Evolutionary conservation across 2,329 filamentous ascomycete species (phyloP).

Genomic region (Elsinoe perseae): DNA sequence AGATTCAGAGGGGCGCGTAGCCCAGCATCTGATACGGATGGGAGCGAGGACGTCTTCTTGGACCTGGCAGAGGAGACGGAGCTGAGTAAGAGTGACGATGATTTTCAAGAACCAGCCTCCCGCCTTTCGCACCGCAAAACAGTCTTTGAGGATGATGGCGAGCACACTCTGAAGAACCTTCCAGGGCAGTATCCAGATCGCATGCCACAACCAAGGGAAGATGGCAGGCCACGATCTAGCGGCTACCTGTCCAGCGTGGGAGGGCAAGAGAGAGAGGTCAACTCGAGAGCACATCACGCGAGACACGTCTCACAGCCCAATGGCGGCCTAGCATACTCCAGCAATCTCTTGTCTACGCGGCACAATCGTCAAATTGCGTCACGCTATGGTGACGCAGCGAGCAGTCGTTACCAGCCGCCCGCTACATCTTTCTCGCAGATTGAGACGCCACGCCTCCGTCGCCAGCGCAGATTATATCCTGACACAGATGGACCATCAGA

Average conservation of each 20-base stretch:
- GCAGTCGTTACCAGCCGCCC: not conserved
- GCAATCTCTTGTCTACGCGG: not conserved
- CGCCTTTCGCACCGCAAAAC: not conserved
- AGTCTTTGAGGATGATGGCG: not conserved
- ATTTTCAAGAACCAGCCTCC: constrained; percentile 7
- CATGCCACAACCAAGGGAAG: not conserved
- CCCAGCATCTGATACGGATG: constrained; percentile 9
- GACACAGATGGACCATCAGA: constrained; percentile 10
- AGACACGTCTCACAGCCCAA: constrained; percentile 13
- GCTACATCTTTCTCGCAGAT: not conserved
- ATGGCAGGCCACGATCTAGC: constrained; percentile 8
- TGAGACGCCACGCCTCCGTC: constrained; percentile 9
- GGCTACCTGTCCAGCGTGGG: not conserved
- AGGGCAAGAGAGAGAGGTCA: not conserved
- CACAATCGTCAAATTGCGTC: not conserved
- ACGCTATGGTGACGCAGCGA: not conserved
- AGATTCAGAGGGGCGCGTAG: not conserved
- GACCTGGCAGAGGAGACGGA: constrained; percentile 9
- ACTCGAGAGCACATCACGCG: not conserved
- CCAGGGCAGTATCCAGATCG: constrained; percentile 13
- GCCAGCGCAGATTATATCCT: constrained; percentile 1
- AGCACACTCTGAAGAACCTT: constrained; percentile 6
- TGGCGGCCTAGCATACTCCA: not conserved
- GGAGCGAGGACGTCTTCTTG: constrained; percentile 13
- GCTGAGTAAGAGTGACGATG: constrained; percentile 8